Conservation (phyloP, 345 rosid genomes). For the Dimocarpus longan region DNA sequence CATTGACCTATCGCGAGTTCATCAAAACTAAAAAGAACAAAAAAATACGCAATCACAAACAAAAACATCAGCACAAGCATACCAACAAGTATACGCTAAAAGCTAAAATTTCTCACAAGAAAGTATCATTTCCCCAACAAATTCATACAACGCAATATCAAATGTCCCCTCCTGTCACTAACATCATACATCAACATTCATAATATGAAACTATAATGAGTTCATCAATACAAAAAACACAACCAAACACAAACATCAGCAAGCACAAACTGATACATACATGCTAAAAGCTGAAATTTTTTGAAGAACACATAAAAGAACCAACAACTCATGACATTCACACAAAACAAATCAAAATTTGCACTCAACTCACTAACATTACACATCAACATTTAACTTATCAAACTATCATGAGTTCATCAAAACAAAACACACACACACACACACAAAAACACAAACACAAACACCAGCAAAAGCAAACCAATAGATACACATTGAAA, state of each 20-base stretch:
- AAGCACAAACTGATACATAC: neutral
- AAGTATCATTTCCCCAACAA: neutral
- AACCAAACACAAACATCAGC: neutral
- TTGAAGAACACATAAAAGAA: too few species aligned
- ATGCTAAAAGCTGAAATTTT: neutral
- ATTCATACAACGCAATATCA: neutral
- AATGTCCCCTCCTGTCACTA: neutral
- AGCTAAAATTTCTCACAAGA: slow-evolving; percentile 7
- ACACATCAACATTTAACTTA: neutral
- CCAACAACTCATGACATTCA: slow-evolving; percentile 71
- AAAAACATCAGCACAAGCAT: neutral
- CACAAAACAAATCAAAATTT: neutral
- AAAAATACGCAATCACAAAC: neutral
- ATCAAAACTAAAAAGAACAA: neutral
- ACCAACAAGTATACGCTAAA: slow-evolving; percentile 4
- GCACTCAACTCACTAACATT: neutral
- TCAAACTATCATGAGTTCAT: neutral
- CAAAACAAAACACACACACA: too few species aligned
- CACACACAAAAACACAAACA: too few species aligned
- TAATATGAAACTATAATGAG: neutral
- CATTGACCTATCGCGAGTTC: neutral
- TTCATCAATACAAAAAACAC: neutral
- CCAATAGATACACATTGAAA: neutral
- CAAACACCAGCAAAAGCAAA: neutral
- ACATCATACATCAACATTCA: neutral